Conservation (phyloP, 2,329 filamentous ascomycete genomes). For the Aspergillus cejpii region DNA sequence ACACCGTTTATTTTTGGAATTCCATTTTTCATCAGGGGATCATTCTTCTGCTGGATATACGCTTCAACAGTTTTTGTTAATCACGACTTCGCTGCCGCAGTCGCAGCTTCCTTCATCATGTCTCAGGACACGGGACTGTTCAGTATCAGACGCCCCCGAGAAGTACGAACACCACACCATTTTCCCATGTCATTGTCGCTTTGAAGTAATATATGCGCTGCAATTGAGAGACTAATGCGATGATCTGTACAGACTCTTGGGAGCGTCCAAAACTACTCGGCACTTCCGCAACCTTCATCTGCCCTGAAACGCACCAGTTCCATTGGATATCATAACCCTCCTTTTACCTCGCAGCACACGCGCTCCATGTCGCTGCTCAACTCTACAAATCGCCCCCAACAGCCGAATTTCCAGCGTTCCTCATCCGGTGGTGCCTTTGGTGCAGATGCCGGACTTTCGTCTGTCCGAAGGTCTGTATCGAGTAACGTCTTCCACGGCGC, state of each 20-base stretch:
- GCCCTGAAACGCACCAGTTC: constrained; percentile 91
- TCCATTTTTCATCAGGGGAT: not conserved
- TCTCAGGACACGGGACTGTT: constrained; percentile 82
- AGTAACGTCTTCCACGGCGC: constrained; percentile 55
- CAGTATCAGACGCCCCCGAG: constrained; percentile 84
- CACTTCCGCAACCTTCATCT: constrained; percentile 83
- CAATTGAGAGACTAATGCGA: constrained; percentile 15
- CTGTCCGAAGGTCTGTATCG: constrained; percentile 73
- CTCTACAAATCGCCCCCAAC: constrained; percentile 72
- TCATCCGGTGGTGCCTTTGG: constrained; percentile 67
- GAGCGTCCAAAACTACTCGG: constrained; percentile 72
- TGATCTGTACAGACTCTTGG: constrained; percentile 60
- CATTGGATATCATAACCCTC: constrained; percentile 57
- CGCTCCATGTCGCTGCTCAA: constrained; percentile 85
- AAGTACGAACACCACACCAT: constrained; percentile 53
- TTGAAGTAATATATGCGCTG: not conserved
- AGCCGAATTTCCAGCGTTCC: constrained; percentile 80
- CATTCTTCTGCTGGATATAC: not conserved
- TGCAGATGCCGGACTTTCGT: constrained; percentile 71
- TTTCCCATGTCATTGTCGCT: not conserved
- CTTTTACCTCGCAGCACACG: constrained; percentile 63
- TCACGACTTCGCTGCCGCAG: constrained; percentile 15
- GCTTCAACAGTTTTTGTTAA: not conserved
- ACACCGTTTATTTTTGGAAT: not conserved
- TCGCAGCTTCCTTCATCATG: constrained; percentile 50